Percentiles rank a stretch among this genome's conserved stretches.
phyloP scores from a whole-genome alignment of 2,329 filamentous ascomycete species.

The Neoscytalidium dimidiatum region DNA sequence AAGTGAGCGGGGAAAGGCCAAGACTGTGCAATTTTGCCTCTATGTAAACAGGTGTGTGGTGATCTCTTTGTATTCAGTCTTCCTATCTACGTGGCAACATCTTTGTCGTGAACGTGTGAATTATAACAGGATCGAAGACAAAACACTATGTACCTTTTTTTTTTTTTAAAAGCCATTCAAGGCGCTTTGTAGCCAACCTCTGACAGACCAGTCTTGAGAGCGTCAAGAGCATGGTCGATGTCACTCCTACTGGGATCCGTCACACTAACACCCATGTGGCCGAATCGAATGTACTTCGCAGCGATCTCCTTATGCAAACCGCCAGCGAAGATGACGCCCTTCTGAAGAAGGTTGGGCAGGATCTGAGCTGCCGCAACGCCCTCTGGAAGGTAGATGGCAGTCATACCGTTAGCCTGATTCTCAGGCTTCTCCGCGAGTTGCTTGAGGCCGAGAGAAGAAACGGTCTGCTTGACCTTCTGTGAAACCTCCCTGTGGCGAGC shows the following conservation, averaged over 20 bases:
- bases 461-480: constrained; percentile 81
- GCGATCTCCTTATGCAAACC: constrained; percentile 96
- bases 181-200: constrained; percentile 67
- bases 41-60: background rate
- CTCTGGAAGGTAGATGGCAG: constrained; percentile 92
- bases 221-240: constrained; percentile 79
- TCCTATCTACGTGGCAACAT: background rate
- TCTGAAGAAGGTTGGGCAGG: constrained; percentile 80
- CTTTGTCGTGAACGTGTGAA: background rate
- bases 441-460: constrained; percentile 79
- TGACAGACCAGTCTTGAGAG: constrained; percentile 70
- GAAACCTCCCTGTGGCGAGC: constrained; percentile 77
- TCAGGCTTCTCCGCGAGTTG: constrained; percentile 83
- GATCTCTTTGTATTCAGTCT: background rate
- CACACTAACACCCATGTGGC: constrained; percentile 96
- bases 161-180: background rate
- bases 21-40: background rate
- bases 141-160: background rate
- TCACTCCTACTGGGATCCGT: constrained; percentile 78
- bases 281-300: constrained; percentile 89
- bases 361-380: constrained; percentile 78
- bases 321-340: constrained; percentile 90
- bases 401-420: constrained; percentile 97
- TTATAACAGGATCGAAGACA: background rate
- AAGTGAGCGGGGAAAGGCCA: background rate